Percentiles rank a stretch among this genome's conserved stretches.
Conservation (phyloP, 768 basidiomycete species). For the Leucocoprinus leucothites region DNA sequence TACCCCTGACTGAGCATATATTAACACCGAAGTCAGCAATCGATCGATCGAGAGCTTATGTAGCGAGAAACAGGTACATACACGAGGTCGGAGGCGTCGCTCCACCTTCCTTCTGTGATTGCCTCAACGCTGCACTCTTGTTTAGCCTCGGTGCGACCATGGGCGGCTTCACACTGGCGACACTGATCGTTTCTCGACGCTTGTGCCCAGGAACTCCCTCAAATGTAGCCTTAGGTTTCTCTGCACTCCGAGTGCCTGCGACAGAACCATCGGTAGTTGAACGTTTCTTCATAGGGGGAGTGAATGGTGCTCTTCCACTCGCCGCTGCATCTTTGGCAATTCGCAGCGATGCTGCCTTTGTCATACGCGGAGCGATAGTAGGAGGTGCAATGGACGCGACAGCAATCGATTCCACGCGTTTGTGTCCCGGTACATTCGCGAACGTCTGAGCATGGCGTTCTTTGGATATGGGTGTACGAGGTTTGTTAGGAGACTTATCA, state of each 20-base stretch:
- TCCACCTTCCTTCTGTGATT: slow-evolving; percentile 52
- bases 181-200: slow-evolving; percentile 68
- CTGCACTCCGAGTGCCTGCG: slow-evolving; percentile 13
- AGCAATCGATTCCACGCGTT: slow-evolving; percentile 59
- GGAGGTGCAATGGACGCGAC: slow-evolving; percentile 80
- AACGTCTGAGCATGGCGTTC: slow-evolving; percentile 65
- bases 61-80: slow-evolving; percentile 35
- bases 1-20: slow-evolving; percentile 40
- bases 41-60: not conserved
- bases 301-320: not conserved
- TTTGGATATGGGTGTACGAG: slow-evolving; percentile 55
- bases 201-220: slow-evolving; percentile 87
- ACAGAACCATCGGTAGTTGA: slow-evolving; percentile 26
- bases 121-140: slow-evolving; percentile 66
- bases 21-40: not conserved
- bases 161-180: slow-evolving; percentile 65
- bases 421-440: slow-evolving; percentile 79
- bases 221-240: slow-evolving; percentile 47
- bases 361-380: slow-evolving; percentile 68
- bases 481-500: slow-evolving; percentile 31
- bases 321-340: slow-evolving; percentile 44
- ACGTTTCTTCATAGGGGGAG: slow-evolving; percentile 34
- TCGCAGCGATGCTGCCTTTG: slow-evolving; percentile 69
- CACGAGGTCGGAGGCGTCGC: slow-evolving; percentile 60
- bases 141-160: slow-evolving; percentile 68